Evolutionary conservation across 1,284 basidiomycete species (phyloP), one percentile per base, ranked within the genome.

Genomic region (Boletellus dicymbophilus): DNA sequence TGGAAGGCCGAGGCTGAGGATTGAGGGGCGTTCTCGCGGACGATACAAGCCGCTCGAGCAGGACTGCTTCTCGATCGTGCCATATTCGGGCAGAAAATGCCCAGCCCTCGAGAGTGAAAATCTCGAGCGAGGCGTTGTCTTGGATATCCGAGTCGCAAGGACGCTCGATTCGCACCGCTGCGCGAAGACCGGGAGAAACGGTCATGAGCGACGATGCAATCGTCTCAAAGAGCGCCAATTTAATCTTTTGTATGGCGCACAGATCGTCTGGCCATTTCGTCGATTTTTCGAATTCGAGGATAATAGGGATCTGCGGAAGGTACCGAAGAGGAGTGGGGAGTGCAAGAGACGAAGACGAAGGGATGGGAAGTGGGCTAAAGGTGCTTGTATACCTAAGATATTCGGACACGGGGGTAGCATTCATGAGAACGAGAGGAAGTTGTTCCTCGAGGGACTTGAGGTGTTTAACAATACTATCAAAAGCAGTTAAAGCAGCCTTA

Each of bases 201-300:
- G 68, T 64, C 77, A 85, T 81, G 39, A 96, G 75, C 1, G 79
- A 75, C 13, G 74, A 72, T 0, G 88, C 90, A 3, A 93, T 76
- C 25, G 82, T 80, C 62, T 95, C 93, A 53, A 96, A 82, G 66
- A 99, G 89, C 0, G 96, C 96, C 3, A 97, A 77, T 70, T 99
- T 99, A 72, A 95, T 90, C 59, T 93, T 94, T 69, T 98, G 95
- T 40, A 98, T 90, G 0, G 95, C 94, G 16, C 78, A 79, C 2
- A 99, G 78, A 60, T 99, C 95, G 63, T 98, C 95, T 0, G 97
- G 97, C 97, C 97, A 99, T 57, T 84, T 82, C 0, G 88, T 87
- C 0, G 93, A 96, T 53, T 87, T 88, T 69, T 97, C 95, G 60
- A 97, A 95, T 67, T 95, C 90, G 34, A 98, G 67, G 22, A 92